Percentiles rank a stretch among this genome's conserved stretches.
These are phyloP conservation scores for Trametes gibbosa DNA, from an alignment of 768 basidiomycete genomes.

Conservation along the genomic window DNA sequence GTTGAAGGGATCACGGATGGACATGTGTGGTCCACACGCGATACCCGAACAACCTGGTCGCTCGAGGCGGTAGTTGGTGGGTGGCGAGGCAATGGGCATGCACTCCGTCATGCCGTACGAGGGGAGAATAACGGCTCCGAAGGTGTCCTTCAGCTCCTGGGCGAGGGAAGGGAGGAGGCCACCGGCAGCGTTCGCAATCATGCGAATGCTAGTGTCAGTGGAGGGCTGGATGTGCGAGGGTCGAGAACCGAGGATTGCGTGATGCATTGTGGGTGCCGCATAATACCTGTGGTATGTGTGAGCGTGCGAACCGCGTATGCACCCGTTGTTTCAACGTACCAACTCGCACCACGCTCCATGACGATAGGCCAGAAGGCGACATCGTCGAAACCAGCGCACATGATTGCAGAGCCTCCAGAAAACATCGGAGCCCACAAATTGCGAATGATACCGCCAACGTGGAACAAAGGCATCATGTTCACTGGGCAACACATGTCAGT, in stretches of 20 bases:
- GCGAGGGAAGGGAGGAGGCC: conserved; percentile 54
- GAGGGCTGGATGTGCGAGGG: conserved; percentile 32
- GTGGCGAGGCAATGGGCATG: conserved; percentile 50
- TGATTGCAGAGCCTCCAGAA: conserved; percentile 12
- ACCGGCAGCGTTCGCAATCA: conserved; percentile 51
- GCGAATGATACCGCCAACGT: conserved; percentile 14
- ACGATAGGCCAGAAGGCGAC: conserved; percentile 32
- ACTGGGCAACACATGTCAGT: conserved; percentile 10
- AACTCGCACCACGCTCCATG: conserved; percentile 41
- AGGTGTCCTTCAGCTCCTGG: conserved; percentile 44
- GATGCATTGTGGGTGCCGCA: conserved; percentile 49
- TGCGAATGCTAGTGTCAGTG: conserved; percentile 40
- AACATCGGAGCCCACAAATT: conserved; percentile 16
- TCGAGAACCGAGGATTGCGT: conserved; percentile 43
- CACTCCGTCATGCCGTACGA: conserved; percentile 62
- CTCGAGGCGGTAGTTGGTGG: conserved; percentile 41
- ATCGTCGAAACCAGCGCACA: conserved; percentile 16
- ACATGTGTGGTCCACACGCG: conserved; percentile 46
- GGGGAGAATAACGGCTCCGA: conserved; percentile 53
- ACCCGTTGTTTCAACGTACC: conserved; percentile 37
- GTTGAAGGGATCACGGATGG: conserved; percentile 39
- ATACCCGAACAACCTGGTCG: conserved; percentile 48
- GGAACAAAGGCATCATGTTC: conserved; percentile 24
- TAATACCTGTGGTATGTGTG: conserved; percentile 39
- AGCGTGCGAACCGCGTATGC: neutral